Evolutionary conservation across 768 basidiomycete species (phyloP), one percentile per base, ranked within the genome.

Genomic region (Mycena haematopus): DNA sequence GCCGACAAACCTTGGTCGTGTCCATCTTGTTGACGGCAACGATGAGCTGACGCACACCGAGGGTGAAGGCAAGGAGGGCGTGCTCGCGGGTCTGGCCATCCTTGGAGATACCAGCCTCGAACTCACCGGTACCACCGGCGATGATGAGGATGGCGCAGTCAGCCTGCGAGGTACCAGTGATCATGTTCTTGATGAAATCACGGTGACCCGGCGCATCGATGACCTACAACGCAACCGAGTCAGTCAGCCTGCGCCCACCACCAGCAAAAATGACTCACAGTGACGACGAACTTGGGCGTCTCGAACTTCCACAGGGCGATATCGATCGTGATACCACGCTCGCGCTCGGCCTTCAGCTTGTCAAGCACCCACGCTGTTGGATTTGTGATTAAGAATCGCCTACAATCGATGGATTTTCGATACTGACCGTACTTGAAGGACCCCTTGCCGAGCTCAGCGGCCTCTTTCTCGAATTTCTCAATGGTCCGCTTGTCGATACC

Each of bases 161-260:
- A 77, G 96, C 96, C 89, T 99, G 97, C 74, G 97, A 99, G 73
- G 97, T 99, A 87, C 97, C 97, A 66, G 97, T 99, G 79, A 99
- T 99, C 96, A 96, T 97, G 93, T 97, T 99, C 85, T 99, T 99
- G 88, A 99, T 99, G 84, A 99, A 99, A 77, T 99, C 97, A 89
- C 97, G 95, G 80, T 97, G 96, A 76, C 96, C 96, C 51, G 97
- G 97, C 78, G 97, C 97, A 77, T 99, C 97, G 73, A 99, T 99
- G 82, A 99, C 95, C 94, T 93, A 63, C 60, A 66, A 71, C n/a
- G n/a, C n/a, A n/a, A n/a, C n/a, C n/a, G 47, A 69, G 53, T 66
- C 33, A 65, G 55, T 52, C 66, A 65, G 65, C 65, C 68, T 52
- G 56, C 50, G 5, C 35, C 25, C 62, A 2, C 13, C 27, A 7